phyloP scores from a whole-genome alignment of 1,284 basidiomycete species.

The Ustilago xerochloae region DNA sequence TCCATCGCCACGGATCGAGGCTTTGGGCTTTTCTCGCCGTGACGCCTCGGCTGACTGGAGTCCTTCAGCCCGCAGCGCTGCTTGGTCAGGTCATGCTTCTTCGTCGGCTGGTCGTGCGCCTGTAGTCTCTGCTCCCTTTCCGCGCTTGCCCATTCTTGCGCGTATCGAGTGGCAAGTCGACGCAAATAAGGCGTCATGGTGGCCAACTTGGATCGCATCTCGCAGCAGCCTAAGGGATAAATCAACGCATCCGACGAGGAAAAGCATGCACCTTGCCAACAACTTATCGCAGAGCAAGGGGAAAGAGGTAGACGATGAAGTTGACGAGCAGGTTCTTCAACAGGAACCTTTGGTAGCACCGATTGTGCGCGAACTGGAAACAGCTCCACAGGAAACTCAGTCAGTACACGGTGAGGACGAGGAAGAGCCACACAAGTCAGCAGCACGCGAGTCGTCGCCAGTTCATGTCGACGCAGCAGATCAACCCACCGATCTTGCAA shows the following conservation, averaged over 20 bases:
- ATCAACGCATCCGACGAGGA: slow-evolving; percentile 6
- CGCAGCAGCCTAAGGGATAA: not conserved
- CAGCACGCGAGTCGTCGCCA: not conserved
- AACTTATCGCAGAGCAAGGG: slow-evolving; percentile 1
- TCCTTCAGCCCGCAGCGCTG: slow-evolving; percentile 26
- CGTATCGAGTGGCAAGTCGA: slow-evolving; percentile 66
- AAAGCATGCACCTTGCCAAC: slow-evolving; percentile 24
- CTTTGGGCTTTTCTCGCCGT: slow-evolving; percentile 10
- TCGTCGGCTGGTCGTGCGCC: slow-evolving; percentile 10
- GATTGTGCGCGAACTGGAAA: not conserved
- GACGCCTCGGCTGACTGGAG: slow-evolving; percentile 31
- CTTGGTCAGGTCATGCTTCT: slow-evolving; percentile 19
- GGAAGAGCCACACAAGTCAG: not conserved
- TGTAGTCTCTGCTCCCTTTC: not conserved
- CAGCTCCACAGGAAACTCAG: not conserved
- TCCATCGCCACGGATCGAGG: slow-evolving; percentile 32
- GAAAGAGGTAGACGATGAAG: not conserved
- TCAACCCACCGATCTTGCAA: not conserved
- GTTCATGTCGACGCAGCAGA: not conserved
- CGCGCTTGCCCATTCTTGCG: slow-evolving; percentile 60
- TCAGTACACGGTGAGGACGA: not conserved
- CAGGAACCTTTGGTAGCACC: not conserved
- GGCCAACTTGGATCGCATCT: slow-evolving; percentile 43
- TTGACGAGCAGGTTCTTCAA: not conserved
- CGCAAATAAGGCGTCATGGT: slow-evolving; percentile 58